Conservation (phyloP, 495 filamentous ascomycete genomes). For the Podospora pseudopauciseta region DNA sequence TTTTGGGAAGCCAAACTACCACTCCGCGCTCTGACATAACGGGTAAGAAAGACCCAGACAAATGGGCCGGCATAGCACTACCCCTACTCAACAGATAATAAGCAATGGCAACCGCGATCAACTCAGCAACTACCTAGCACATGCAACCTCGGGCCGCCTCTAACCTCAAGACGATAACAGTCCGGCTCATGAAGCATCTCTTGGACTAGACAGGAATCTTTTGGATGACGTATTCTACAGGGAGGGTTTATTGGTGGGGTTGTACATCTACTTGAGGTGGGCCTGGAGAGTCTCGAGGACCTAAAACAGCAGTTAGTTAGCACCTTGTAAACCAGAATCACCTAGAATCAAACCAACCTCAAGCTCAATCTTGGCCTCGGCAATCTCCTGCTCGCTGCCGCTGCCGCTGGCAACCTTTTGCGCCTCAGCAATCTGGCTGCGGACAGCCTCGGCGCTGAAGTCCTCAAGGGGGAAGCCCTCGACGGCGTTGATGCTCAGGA, state of each 20-base stretch:
- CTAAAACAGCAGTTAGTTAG: conserved; percentile 20
- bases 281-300: conserved; percentile 62
- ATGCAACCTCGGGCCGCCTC: conserved; percentile 20
- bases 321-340: not conserved
- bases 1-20: not conserved
- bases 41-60: not conserved
- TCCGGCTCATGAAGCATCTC: conserved; percentile 18
- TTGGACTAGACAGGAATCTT: conserved; percentile 31
- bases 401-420: conserved; percentile 88
- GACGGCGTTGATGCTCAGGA: conserved; percentile 95
- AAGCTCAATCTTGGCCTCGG: conserved; percentile 96
- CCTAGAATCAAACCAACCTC: conserved; percentile 60
- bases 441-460: conserved; percentile 82
- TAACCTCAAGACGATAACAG: conserved; percentile 9
- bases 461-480: conserved; percentile 93
- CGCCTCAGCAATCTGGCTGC: conserved; percentile 81
- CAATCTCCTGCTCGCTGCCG: conserved; percentile 95
- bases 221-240: conserved; percentile 31
- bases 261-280: conserved; percentile 62
- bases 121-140: not conserved
- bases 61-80: not conserved
- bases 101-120: conserved; percentile 1
- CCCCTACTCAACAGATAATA: not conserved
- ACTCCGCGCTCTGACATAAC: not conserved
- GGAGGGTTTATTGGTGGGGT: conserved; percentile 19